These are phyloP conservation scores for Amphichorda felina DNA, from an alignment of 2,329 filamentous ascomycete genomes.

Conservation along the genomic window DNA sequence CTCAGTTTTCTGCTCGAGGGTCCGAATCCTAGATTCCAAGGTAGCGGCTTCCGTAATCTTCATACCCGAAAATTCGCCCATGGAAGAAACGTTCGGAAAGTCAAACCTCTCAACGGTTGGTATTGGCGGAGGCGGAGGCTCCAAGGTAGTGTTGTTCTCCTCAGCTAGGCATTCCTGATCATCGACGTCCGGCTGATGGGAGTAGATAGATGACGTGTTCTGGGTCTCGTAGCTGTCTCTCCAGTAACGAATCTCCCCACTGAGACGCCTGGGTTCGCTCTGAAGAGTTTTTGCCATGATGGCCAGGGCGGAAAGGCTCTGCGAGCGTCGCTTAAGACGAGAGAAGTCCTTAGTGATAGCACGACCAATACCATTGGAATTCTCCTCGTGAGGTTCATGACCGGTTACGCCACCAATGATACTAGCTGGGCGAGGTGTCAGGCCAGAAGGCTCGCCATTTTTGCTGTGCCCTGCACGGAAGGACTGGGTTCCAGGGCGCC, in stretches of 20 bases:
- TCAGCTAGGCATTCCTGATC: background rate
- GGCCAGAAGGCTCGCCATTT: slow-evolving; percentile 35
- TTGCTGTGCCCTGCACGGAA: slow-evolving; percentile 8
- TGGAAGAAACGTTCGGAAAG: slow-evolving; percentile 34
- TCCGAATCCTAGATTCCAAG: slow-evolving; percentile 38
- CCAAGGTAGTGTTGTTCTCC: no score
- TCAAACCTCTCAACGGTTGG: slow-evolving; percentile 33
- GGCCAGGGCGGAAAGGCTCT: slow-evolving; percentile 45
- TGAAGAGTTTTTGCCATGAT: slow-evolving; percentile 20
- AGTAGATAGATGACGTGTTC: slow-evolving; percentile 39
- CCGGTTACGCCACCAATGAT: slow-evolving; percentile 38
- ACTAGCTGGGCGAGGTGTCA: slow-evolving; percentile 51
- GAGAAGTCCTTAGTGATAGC: slow-evolving; percentile 46
- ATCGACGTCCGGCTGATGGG: slow-evolving; percentile 26
- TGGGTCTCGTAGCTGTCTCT: slow-evolving; percentile 45
- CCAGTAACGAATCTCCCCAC: slow-evolving; percentile 54
- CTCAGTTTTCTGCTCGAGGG: slow-evolving; percentile 30
- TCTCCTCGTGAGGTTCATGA: slow-evolving; percentile 22
- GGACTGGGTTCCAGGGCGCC: slow-evolving; percentile 10
- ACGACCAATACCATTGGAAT: slow-evolving; percentile 44
- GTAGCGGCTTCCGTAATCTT: slow-evolving; percentile 44
- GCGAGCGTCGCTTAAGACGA: slow-evolving; percentile 40
- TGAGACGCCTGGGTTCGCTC: slow-evolving; percentile 34
- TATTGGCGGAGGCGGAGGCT: background rate
- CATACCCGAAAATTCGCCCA: slow-evolving; percentile 38